phyloP scores from a whole-genome alignment of 345 rosid genomes.

The Gossypium stocksii region DNA sequence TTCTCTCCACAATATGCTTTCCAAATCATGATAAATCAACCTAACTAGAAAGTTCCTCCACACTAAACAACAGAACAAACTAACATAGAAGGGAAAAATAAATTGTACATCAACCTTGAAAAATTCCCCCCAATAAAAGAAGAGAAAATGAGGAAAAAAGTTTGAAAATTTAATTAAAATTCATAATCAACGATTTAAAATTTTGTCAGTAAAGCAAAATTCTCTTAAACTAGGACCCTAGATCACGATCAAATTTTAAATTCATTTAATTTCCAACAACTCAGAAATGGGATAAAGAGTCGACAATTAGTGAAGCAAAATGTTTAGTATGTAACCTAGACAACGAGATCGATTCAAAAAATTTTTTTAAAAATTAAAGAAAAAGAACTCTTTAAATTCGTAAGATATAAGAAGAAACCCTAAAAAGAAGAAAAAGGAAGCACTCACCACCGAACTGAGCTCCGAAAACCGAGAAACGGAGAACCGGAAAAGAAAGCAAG shows the following conservation, averaged over 20 bases:
- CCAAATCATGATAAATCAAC: constrained; percentile 48
- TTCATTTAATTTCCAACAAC: constrained; percentile 12
- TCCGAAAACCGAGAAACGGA: constrained; percentile 20
- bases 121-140: background rate
- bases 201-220: background rate
- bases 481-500: constrained; percentile 12
- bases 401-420: background rate
- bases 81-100: constrained; percentile 6
- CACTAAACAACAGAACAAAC: constrained; percentile 26
- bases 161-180: background rate
- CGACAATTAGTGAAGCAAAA: background rate
- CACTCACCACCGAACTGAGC: constrained; percentile 38
- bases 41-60: constrained; percentile 24
- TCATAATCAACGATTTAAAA: constrained; percentile 1
- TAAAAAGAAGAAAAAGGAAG: background rate
- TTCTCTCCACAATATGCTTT: constrained; percentile 40
- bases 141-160: background rate
- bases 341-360: constrained; percentile 17
- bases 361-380: background rate
- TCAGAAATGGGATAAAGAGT: background rate
- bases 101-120: background rate
- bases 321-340: constrained; percentile 3
- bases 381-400: constrained; percentile 11
- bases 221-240: background rate
- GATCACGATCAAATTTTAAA: constrained; percentile 14